These are phyloP conservation scores for Phylloporus sp. DNA, from an alignment of 768 basidiomycete species.

Conservation along the genomic window DNA sequence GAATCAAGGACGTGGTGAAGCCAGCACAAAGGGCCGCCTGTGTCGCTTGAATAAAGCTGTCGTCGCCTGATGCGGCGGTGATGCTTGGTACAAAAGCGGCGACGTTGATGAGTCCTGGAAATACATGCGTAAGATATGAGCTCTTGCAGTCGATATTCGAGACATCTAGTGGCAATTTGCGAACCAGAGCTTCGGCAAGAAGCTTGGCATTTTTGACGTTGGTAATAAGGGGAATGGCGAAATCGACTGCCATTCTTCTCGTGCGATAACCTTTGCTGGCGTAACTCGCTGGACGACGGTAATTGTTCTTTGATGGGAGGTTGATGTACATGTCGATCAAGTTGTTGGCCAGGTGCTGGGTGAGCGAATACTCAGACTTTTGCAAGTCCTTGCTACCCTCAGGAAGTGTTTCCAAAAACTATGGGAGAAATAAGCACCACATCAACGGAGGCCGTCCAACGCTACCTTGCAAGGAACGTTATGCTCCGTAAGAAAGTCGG, in stretches of 20 bases:
- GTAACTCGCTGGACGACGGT: slow-evolving; percentile 94
- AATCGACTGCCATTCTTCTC: slow-evolving; percentile 98
- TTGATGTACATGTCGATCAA: slow-evolving; percentile 99
- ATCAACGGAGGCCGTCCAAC: neutral
- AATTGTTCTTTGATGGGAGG: slow-evolving; percentile 95
- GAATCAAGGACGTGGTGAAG: slow-evolving; percentile 79
- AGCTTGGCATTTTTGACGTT: slow-evolving; percentile 99
- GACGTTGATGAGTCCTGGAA: slow-evolving; percentile 90
- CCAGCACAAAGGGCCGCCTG: slow-evolving; percentile 85
- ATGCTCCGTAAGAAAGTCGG: slow-evolving; percentile 96
- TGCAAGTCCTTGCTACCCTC: slow-evolving; percentile 71
- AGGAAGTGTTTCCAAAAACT: slow-evolving; percentile 88
- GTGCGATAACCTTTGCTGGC: slow-evolving; percentile 95
- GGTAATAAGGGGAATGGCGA: slow-evolving; percentile 93
- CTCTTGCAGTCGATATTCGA: slow-evolving; percentile 91
- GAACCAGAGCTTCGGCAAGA: slow-evolving; percentile 86
- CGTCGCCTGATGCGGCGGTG: slow-evolving; percentile 37
- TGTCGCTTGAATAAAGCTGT: slow-evolving; percentile 63
- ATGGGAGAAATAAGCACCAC: slow-evolving; percentile 7
- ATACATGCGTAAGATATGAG: slow-evolving; percentile 82
- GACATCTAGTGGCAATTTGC: slow-evolving; percentile 87
- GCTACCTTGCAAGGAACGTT: slow-evolving; percentile 90
- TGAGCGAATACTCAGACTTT: slow-evolving; percentile 96
- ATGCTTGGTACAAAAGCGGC: slow-evolving; percentile 80
- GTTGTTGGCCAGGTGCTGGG: slow-evolving; percentile 94